Evolutionary conservation across 306 rosid genomes (phyloP), one percentile per base, ranked within the genome.

Genomic region (Vachellia pachyceras): DNA sequence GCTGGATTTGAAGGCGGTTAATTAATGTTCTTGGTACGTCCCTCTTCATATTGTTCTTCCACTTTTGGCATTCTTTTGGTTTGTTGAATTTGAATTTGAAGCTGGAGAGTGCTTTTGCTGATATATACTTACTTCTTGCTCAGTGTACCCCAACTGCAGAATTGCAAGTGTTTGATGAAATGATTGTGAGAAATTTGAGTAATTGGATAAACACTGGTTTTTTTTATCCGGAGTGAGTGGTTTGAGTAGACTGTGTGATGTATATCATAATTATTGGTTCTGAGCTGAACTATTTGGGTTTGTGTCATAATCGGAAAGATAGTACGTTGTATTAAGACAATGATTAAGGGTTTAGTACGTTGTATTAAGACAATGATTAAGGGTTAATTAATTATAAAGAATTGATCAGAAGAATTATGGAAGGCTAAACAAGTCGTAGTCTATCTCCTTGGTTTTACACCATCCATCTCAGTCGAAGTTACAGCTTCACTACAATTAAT

Each of bases 241-340:
- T 60, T 79, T 84, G 69, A 37, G 76, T 33, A 65, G 65, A 1
- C 29, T n/a, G 58, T 63, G 67, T 5, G 72, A 79, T 54, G 77
- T 80, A 77, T 84, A 82, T 81, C 36, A 69, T 81, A 35, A 69
- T 44, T 57, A 81, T 86, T 40, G 75, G 41, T 36, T 63, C 55
- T 71, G 49, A 46, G 76, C 60, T 11, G 49, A 46, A 79, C 66
- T 11, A 66, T 68, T 77, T 22, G 45, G 17, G 63, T 22, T 76
- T 49, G 69, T 76, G 87, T 81, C 89, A 60, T 84, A 77, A 82
- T 84, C 86, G 82, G 44, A 82, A 18, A 82, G 44, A 82, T 44
- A 69, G 52, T 7, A 69, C 58, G 64, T 63, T 71, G 66, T 77
- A 20, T 50, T 85, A 80, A 77, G 68, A 72, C 35, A 70, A 77